These are phyloP conservation scores for Leccinum barrowsii DNA, from an alignment of 768 basidiomycete genomes.

Conservation along the genomic window DNA sequence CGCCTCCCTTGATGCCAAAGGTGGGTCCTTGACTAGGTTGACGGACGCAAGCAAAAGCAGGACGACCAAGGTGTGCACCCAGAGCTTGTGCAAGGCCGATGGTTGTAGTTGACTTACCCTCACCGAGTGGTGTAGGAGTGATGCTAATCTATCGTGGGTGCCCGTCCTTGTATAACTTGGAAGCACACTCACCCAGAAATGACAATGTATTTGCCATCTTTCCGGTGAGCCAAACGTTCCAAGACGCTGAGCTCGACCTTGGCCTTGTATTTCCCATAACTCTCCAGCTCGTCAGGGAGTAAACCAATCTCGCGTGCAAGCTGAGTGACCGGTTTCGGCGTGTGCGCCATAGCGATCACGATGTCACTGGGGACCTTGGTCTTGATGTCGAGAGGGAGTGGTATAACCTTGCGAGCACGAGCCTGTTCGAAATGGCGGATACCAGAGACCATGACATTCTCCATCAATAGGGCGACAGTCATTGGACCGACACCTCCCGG, in stretches of 20 bases:
- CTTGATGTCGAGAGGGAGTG: conserved; percentile 73
- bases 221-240: conserved; percentile 77
- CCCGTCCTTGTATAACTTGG: neutral
- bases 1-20: conserved; percentile 98
- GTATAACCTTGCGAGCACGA: conserved; percentile 65
- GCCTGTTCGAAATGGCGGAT: conserved; percentile 73
- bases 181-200: conserved; percentile 69
- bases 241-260: conserved; percentile 92
- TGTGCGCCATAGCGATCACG: conserved; percentile 93
- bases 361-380: conserved; percentile 95
- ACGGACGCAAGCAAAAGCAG: conserved; percentile 93
- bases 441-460: conserved; percentile 85
- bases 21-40: conserved; percentile 99
- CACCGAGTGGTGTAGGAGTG: conserved; percentile 94
- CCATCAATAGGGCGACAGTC: conserved; percentile 98
- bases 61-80: conserved; percentile 89
- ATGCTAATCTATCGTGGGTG: conserved; percentile 47
- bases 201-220: conserved; percentile 94
- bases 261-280: conserved; percentile 94
- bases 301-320: conserved; percentile 89
- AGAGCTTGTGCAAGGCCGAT: conserved; percentile 96
- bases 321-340: conserved; percentile 81
- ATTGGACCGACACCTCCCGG: conserved; percentile 99
- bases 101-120: conserved; percentile 98
- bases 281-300: conserved; percentile 82